Conservation (phyloP, 2,329 filamentous ascomycete genomes). For the Ilyonectria mors-panacis region DNA sequence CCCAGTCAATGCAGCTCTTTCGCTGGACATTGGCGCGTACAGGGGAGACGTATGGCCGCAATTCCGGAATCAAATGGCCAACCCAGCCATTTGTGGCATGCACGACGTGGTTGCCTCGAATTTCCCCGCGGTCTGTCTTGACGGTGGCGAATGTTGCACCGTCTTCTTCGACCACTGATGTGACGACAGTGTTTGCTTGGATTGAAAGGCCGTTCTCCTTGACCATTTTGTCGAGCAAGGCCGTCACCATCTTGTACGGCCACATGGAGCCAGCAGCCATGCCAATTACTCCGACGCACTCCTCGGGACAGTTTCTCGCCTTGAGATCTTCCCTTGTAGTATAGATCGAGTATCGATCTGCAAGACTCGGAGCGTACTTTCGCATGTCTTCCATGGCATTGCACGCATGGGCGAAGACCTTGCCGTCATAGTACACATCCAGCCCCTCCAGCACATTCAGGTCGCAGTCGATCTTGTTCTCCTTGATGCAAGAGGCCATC, state of each 20-base stretch:
- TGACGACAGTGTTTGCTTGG: slow-evolving; percentile 21
- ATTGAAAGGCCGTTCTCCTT: slow-evolving; percentile 17
- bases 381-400: slow-evolving; percentile 24
- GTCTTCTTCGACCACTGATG: slow-evolving; percentile 3
- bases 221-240: slow-evolving; percentile 18
- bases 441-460: slow-evolving; percentile 17
- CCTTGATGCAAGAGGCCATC: slow-evolving; percentile 22
- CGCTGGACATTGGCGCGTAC: slow-evolving; percentile 30
- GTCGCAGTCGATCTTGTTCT: slow-evolving; percentile 17
- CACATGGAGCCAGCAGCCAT: slow-evolving; percentile 28
- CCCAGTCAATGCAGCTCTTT: background rate
- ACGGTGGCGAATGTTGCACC: slow-evolving; percentile 6
- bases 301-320: slow-evolving; percentile 11
- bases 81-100: slow-evolving; percentile 29
- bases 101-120: slow-evolving; percentile 19
- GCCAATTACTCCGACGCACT: slow-evolving; percentile 24
- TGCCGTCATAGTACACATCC: slow-evolving; percentile 25
- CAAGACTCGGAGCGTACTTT: slow-evolving; percentile 8
- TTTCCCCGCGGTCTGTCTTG: slow-evolving; percentile 19
- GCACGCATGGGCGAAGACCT: slow-evolving; percentile 20
- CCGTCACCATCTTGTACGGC: slow-evolving; percentile 31
- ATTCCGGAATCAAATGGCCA: slow-evolving; percentile 21
- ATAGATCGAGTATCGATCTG: slow-evolving; percentile 10
- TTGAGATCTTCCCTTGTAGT: slow-evolving; percentile 18
- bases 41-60: slow-evolving; percentile 24